Base-by-base conservation (phyloP, 1,284 basidiomycete genomes). In the Leccinum griseonigrum region DNA sequence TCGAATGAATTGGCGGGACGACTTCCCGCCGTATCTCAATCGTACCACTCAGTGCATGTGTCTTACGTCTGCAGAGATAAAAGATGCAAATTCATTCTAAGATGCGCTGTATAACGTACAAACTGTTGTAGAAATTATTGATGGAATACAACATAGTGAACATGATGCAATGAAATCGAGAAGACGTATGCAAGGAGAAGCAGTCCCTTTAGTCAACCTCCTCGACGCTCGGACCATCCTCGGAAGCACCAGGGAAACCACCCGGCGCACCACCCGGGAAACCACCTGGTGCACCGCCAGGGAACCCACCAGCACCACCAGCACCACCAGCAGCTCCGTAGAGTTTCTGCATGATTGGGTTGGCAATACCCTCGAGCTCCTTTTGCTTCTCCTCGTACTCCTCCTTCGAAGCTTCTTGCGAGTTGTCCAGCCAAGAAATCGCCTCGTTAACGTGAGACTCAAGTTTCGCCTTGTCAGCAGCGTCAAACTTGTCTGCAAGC, bases 321-420 rank as follows among this genome's bases (percentile, higher is more conserved):
- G 79, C 79, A 67, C 79, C 90, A 70, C 89, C 91, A 53, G 85
- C 91, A 67, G 85, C 81, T 62, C 86, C 85, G 79, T 98, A 98
- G 29, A 96, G 85, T 80, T 91, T 92, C 80, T 91, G 87, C 94
- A 97, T 97, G 79, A 97, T 96, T 56, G 95, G 95, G 83, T 90
- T 96, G 69, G 95, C 92, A 67, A 95, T 76, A 11, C 75, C 81
- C 82, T 99, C 97, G 62, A 99, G 84, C 80, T 98, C 96, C 85
- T 98, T 97, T 79, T 98, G 96, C 81, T 90, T 92, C 75, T 85
- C 85, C 77, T 95, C 91, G 81, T 98, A 97, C 83, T 99, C 97
- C 74, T 97, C 94, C 82, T 95, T 97, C 67, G 89, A 90, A 11
- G 87, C 97, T 78, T 98, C 94, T 73, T 94, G 91, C 54, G 92